These are phyloP conservation scores for Alternaria ventricosa DNA, from an alignment of 2,329 filamentous ascomycete species.

Conservation along the genomic window DNA sequence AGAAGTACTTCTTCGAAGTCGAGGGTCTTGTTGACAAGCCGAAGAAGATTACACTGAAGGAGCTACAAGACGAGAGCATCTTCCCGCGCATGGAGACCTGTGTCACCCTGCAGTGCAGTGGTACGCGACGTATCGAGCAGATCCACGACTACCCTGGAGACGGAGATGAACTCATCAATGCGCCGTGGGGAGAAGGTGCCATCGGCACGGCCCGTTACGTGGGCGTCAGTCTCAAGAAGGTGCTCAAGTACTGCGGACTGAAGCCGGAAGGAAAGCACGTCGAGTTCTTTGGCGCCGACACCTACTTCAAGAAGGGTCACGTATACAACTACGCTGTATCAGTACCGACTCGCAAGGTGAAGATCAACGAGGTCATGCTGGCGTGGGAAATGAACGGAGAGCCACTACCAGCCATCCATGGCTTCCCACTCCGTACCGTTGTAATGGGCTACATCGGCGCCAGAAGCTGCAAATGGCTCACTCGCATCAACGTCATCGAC, in stretches of 20 bases:
- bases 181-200: conserved; percentile 60
- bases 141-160: conserved; percentile 70
- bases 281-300: conserved; percentile 73
- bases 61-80: conserved; percentile 64
- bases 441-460: conserved; percentile 73
- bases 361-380: conserved; percentile 69
- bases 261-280: conserved; percentile 64
- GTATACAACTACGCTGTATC: conserved; percentile 71
- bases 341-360: conserved; percentile 72
- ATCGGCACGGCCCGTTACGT: conserved; percentile 70
- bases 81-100: conserved; percentile 67
- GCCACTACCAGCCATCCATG: conserved; percentile 69
- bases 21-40: conserved; percentile 68
- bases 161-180: conserved; percentile 64
- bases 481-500: conserved; percentile 66
- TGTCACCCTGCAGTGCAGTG: conserved; percentile 71
- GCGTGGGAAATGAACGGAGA: conserved; percentile 77
- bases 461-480: conserved; percentile 68
- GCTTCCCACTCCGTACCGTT: conserved; percentile 67
- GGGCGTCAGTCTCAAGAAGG: conserved; percentile 70
- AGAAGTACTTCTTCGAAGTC: conserved; percentile 61
- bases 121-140: conserved; percentile 73
- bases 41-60: conserved; percentile 62
- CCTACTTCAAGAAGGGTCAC: conserved; percentile 73
- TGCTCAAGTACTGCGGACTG: conserved; percentile 73